Evolutionary conservation across 164 flowering plant genomes (phyloP), one percentile per base, ranked within the genome.

Genomic region (grape (Vitis vinifera)): DNA sequence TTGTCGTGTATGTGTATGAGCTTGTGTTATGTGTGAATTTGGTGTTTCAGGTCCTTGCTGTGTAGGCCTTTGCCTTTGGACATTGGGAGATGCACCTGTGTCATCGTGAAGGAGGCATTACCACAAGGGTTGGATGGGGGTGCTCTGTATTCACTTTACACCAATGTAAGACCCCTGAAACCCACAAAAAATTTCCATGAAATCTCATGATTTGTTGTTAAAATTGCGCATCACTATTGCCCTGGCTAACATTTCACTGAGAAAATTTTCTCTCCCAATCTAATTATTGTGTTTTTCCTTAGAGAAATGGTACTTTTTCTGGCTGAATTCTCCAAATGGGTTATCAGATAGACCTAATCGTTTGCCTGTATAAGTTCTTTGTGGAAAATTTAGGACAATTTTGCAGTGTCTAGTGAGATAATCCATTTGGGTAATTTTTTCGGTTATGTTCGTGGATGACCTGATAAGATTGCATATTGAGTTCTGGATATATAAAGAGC

Each of bases 1-100:
- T 66, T 23, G 8, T n/a, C 56, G 13, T 27, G 19, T 48, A 0
- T 19, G 17, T 52, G 12, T 37, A 37, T 3, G 44, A 37, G 44
- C 0, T 37, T 37, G 44, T 37, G 44, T 3, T 37, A 4, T 59
- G 16, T 52, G 48, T 62, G 30, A 44, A 70, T 51, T 51, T 68
- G 12, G 19, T 47, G 10, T 31, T 8, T 59, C 66, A 94, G 98
- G 91, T 79, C 97, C 11, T 85, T 94, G 79, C 66, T 94, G 82
- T 88, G 80, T 71, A 84, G 94, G 77, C 95, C 97, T 50, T 80
- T 94, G 86, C 99, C 99, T 8, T 9, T 88, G 75, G 97, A 92
- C 66, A 76, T 94, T 12, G 99, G 99, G 74, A 87, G 85, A 76
- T 94, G 98, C 70, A 86, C 91, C 67, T 94, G 97, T 80, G 75